phyloP scores from a whole-genome alignment of 305 asterid genomes.

The Withania somnifera region DNA sequence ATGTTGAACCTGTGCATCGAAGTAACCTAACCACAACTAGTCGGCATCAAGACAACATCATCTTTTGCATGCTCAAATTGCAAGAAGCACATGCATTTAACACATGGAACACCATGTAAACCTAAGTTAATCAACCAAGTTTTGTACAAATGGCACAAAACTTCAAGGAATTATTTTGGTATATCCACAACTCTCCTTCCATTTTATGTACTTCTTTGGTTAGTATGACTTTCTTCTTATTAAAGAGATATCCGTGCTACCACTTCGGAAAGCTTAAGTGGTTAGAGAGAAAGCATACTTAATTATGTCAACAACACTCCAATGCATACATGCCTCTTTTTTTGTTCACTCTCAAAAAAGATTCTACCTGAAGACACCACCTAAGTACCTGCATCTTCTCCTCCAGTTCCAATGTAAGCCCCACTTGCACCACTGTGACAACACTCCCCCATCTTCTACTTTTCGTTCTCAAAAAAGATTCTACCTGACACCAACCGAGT shows the following conservation, averaged over 20 bases:
- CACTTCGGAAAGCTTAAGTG: background rate
- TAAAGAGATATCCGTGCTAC: background rate
- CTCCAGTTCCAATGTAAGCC: background rate
- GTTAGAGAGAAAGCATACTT: background rate
- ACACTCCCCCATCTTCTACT: too few species aligned
- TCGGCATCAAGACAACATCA: background rate
- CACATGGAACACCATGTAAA: background rate
- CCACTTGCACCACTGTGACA: background rate
- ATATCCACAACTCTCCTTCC: background rate
- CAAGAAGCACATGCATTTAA: background rate
- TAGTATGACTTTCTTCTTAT: background rate
- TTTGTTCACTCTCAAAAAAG: background rate
- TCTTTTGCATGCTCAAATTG: background rate
- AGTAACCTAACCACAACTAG: background rate
- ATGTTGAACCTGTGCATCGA: background rate
- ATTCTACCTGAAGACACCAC: background rate
- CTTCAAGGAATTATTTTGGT: background rate
- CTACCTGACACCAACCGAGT: too few species aligned
- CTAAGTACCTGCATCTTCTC: background rate
- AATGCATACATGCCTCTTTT: background rate
- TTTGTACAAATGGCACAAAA: background rate
- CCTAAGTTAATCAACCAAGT: background rate
- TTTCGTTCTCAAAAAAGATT: too few species aligned
- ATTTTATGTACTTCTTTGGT: background rate
- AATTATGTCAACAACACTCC: background rate